Conservation (phyloP, 2,329 filamentous ascomycete genomes). For the Xylaria polymorpha region DNA sequence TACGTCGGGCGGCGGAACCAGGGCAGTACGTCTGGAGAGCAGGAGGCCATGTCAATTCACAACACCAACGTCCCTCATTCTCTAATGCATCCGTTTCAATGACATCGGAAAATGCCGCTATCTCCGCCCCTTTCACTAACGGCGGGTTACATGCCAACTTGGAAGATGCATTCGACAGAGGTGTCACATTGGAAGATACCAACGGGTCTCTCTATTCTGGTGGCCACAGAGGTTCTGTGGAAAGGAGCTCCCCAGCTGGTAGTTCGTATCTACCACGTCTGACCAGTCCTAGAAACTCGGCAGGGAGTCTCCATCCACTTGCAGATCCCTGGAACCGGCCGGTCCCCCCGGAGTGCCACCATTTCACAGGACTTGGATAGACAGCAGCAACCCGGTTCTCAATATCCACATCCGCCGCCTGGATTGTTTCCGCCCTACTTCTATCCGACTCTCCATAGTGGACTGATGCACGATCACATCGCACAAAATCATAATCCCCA, state of each 20-base stretch:
- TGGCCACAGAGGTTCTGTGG: constrained; percentile 54
- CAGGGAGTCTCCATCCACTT: constrained; percentile 47
- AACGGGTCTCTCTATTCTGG: constrained; percentile 40
- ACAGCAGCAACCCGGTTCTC: constrained; percentile 52
- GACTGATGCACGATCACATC: constrained; percentile 53
- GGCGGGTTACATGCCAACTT: constrained; percentile 55
- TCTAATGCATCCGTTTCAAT: constrained; percentile 36
- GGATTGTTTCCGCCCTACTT: constrained; percentile 54
- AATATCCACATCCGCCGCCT: constrained; percentile 48
- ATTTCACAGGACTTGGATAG: constrained; percentile 54
- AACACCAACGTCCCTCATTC: constrained; percentile 43
- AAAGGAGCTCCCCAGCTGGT: constrained; percentile 54
- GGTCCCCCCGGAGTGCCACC: constrained; percentile 51
- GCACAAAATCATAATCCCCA: constrained; percentile 52
- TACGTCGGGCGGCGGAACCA: constrained; percentile 21
- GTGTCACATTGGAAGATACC: constrained; percentile 52
- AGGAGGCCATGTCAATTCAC: constrained; percentile 33
- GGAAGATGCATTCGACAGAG: constrained; percentile 50
- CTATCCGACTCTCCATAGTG: constrained; percentile 52
- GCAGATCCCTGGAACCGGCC: constrained; percentile 55
- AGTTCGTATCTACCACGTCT: constrained; percentile 48
- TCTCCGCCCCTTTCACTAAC: constrained; percentile 38
- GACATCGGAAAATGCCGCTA: constrained; percentile 39
- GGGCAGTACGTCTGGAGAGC: constrained; percentile 39
- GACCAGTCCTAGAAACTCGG: constrained; percentile 49